Conservation (phyloP, 2,329 filamentous ascomycete genomes). For the Fusarium odoratissimum region DNA sequence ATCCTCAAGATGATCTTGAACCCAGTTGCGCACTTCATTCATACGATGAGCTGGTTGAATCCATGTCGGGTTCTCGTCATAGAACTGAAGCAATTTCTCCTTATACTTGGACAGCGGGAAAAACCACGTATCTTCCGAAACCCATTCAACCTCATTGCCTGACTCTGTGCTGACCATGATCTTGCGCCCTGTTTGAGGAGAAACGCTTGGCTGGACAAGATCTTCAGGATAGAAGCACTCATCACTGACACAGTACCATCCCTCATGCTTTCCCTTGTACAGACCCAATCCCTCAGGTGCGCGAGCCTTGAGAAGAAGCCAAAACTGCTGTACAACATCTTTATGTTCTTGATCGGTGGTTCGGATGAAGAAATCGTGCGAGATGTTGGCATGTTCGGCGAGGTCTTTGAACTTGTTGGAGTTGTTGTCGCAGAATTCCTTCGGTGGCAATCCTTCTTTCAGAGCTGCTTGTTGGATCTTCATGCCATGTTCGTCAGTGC, state of each 20-base stretch:
- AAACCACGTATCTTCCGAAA: constrained; percentile 92
- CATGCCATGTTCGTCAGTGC: constrained; percentile 97
- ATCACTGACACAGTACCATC: constrained; percentile 97
- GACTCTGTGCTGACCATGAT: constrained; percentile 88
- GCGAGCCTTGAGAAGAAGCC: constrained; percentile 75
- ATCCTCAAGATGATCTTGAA: constrained; percentile 82
- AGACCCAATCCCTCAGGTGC: constrained; percentile 74
- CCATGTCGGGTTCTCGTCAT: constrained; percentile 80
- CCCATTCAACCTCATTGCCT: constrained; percentile 94
- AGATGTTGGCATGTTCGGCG: constrained; percentile 75
- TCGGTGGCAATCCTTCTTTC: constrained; percentile 75
- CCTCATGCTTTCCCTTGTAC: constrained; percentile 87
- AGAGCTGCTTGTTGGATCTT: constrained; percentile 92
- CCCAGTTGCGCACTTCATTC: constrained; percentile 81
- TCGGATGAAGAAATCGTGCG: constrained; percentile 88
- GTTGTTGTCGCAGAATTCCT: constrained; percentile 89
- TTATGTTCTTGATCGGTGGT: constrained; percentile 88
- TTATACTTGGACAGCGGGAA: constrained; percentile 88
- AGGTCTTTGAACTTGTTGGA: constrained; percentile 83
- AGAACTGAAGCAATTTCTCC: constrained; percentile 83
- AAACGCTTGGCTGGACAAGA: constrained; percentile 77
- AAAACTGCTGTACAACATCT: constrained; percentile 88
- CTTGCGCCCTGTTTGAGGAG: constrained; percentile 84
- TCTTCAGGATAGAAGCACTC: constrained; percentile 93
- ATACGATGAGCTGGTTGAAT: constrained; percentile 79